A percentile compares a stretch with the other conserved stretches of the same genome.
phyloP scores from a whole-genome alignment of 371 early-diverging fungal species.

The Lichtheimia hyalospora region DNA sequence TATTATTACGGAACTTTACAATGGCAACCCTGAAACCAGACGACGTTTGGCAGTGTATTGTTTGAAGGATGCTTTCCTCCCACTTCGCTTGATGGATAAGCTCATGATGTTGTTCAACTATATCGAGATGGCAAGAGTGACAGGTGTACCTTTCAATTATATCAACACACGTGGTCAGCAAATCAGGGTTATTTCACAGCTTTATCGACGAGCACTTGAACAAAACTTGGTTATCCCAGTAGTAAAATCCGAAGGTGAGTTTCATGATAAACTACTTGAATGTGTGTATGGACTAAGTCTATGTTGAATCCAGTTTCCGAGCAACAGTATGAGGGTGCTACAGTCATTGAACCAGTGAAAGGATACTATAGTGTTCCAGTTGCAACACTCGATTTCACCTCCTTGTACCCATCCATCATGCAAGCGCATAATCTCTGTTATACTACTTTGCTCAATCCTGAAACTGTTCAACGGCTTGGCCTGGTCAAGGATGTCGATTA shows the following conservation, averaged over 20 bases:
- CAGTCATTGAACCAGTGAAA: conserved; percentile 97
- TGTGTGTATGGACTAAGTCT: not conserved
- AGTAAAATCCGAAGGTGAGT: conserved; percentile 72
- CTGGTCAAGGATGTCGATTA: conserved; percentile 81
- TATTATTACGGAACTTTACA: conserved; percentile 96
- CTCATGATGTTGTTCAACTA: conserved; percentile 98
- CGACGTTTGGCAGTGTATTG: conserved; percentile 98
- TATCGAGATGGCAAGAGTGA: conserved; percentile 99
- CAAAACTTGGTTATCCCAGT: conserved; percentile 94
- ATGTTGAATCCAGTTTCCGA: conserved; percentile 55
- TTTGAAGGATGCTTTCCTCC: conserved; percentile 98
- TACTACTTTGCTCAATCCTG: conserved; percentile 82
- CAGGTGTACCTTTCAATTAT: conserved; percentile 97
- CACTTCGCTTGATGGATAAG: conserved; percentile 95
- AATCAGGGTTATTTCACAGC: conserved; percentile 97
- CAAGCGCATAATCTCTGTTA: conserved; percentile 99
- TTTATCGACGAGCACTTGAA: conserved; percentile 89
- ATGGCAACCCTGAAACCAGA: conserved; percentile 95
- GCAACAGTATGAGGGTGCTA: conserved; percentile 98
- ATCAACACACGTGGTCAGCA: conserved; percentile 96
- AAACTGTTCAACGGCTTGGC: conserved; percentile 59
- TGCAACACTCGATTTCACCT: conserved; percentile 99
- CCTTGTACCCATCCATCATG: conserved; percentile 99
- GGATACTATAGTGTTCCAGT: conserved; percentile 98
- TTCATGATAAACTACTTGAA: not conserved